These are phyloP conservation scores for Moringa oleifera DNA, from an alignment of 345 rosid genomes.

Conservation along the genomic window DNA sequence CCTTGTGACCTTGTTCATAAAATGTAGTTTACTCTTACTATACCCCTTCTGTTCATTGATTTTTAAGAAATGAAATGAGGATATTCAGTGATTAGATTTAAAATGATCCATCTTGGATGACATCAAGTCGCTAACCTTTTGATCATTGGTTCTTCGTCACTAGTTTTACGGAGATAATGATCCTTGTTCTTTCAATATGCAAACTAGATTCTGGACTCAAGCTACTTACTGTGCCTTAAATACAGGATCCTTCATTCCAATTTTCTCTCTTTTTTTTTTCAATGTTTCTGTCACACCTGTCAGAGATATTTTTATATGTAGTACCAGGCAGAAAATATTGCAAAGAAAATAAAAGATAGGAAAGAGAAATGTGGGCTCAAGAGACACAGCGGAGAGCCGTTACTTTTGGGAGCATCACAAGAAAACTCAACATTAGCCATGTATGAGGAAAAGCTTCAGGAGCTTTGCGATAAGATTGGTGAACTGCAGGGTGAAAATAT, in stretches of 20 bases:
- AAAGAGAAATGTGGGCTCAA: slow-evolving; percentile 21
- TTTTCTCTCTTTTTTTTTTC: too few species aligned
- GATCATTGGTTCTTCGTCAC: background rate
- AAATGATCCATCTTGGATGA: background rate
- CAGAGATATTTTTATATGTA: slow-evolving; percentile 20
- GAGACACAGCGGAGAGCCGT: slow-evolving; percentile 24
- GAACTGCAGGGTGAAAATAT: slow-evolving; percentile 46
- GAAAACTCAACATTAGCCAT: slow-evolving; percentile 25
- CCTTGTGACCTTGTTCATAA: background rate
- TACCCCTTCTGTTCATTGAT: background rate
- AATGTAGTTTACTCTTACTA: background rate
- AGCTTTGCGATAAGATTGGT: slow-evolving; percentile 42
- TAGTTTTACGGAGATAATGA: background rate
- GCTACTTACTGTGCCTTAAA: background rate
- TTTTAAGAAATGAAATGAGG: background rate
- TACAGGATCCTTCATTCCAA: too few species aligned
- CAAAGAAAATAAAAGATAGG: slow-evolving; percentile 40
- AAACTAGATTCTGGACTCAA: background rate
- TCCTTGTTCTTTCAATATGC: background rate
- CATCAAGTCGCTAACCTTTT: background rate
- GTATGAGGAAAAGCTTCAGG: slow-evolving; percentile 60
- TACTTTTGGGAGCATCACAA: slow-evolving; percentile 24
- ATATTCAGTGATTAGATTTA: background rate
- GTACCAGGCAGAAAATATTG: slow-evolving; percentile 51
- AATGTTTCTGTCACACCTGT: too few species aligned